Evolutionary conservation across 2,329 filamentous ascomycete genomes (phyloP).

Genomic region (Colletotrichum theobromicola): DNA sequence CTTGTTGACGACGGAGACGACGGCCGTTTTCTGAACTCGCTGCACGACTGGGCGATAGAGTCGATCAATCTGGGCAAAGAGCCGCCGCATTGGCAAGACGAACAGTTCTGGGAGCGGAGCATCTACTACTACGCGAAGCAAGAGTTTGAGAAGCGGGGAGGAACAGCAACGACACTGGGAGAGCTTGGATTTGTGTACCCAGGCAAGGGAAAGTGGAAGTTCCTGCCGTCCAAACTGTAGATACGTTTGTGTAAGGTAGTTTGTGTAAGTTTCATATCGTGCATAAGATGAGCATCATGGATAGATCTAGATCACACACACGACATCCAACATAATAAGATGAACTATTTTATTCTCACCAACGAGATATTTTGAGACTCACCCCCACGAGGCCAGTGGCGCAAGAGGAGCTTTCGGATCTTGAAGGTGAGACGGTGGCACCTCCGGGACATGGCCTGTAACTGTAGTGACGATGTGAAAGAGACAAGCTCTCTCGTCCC

Average conservation of each 20-base stretch:
- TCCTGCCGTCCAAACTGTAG: neutral
- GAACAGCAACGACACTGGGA: slow-evolving; percentile 66
- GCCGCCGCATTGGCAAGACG: slow-evolving; percentile 74
- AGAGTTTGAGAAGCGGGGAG: slow-evolving; percentile 71
- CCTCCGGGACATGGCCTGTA: neutral
- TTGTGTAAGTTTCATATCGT: neutral
- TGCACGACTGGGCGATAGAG: slow-evolving; percentile 65
- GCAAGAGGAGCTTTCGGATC: neutral
- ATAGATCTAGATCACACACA: neutral
- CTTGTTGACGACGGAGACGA: slow-evolving; percentile 61
- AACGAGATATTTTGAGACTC: neutral
- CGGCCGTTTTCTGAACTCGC: slow-evolving; percentile 71
- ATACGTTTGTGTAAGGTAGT: neutral
- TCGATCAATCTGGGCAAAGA: slow-evolving; percentile 64
- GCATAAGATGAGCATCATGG: neutral
- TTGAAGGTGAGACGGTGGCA: neutral
- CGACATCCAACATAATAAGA: neutral
- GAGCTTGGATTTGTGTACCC: slow-evolving; percentile 23
- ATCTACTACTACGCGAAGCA: slow-evolving; percentile 73
- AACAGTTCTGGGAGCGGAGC: slow-evolving; percentile 74
- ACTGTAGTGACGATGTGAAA: neutral
- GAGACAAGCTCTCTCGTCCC: neutral
- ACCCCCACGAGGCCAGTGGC: neutral
- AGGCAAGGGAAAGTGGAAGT: slow-evolving; percentile 11
- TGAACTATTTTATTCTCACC: neutral